phyloP scores from a whole-genome alignment of 1,284 basidiomycete species.

The Jaminaea rosea region DNA sequence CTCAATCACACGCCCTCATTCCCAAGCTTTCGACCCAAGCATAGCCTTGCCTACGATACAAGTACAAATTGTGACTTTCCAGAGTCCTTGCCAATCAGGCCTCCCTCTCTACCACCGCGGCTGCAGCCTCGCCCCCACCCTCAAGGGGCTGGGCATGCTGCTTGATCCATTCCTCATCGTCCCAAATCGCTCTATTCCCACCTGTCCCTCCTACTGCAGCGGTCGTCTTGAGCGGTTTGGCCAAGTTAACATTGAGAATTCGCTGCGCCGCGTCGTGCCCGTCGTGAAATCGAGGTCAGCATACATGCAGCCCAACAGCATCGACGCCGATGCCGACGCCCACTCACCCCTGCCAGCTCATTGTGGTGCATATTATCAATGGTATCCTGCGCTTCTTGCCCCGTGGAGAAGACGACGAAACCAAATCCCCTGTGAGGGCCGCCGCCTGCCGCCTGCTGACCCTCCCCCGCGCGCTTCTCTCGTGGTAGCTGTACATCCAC shows the following conservation, averaged over 20 bases:
- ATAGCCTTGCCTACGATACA: too few species aligned
- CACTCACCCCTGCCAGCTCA: slow-evolving; percentile 5
- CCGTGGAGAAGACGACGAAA: slow-evolving; percentile 10
- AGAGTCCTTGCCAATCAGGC: too few species aligned
- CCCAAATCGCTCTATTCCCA: slow-evolving; percentile 8
- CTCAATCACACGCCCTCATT: too few species aligned
- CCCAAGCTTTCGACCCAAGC: too few species aligned
- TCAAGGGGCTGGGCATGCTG: slow-evolving; percentile 5
- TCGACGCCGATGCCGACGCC: too few species aligned
- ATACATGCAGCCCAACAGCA: too few species aligned
- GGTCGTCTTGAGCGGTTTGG: slow-evolving; percentile 8
- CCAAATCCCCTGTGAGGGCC: slow-evolving; percentile 9
- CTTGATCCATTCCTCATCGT: slow-evolving; percentile 18
- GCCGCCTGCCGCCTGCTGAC: neutral
- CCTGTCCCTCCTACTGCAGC: neutral
- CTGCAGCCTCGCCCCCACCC: neutral
- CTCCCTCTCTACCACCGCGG: too few species aligned
- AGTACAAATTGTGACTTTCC: too few species aligned
- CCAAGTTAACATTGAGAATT: slow-evolving; percentile 12
- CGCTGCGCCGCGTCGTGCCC: too few species aligned
- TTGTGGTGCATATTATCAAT: slow-evolving; percentile 21
- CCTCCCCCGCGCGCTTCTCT: neutral
- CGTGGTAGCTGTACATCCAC: slow-evolving; percentile 13
- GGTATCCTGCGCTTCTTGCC: slow-evolving; percentile 10
- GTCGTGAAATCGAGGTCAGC: neutral